phyloP scores from a whole-genome alignment of 78 protist species.

The Dictyostelium citrinum region DNA sequence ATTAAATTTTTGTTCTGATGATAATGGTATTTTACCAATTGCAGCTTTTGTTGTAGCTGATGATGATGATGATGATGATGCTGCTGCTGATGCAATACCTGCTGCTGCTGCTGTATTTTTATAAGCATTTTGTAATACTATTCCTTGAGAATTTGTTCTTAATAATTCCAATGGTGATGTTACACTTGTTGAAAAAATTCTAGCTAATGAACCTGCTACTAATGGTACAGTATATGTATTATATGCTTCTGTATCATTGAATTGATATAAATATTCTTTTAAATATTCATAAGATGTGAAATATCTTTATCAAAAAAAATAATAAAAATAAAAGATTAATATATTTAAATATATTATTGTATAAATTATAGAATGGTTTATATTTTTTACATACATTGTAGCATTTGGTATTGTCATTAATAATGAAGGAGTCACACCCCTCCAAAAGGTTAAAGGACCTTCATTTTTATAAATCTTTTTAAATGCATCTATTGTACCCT shows the following conservation, averaged over 20 bases:
- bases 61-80: not conserved
- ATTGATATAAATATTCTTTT: constrained; percentile 14
- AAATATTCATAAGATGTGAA: constrained; percentile 77
- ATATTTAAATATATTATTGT: too few relatives aligned
- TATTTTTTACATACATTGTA: constrained; percentile 65
- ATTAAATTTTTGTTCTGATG: not conserved
- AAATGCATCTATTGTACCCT: constrained; percentile 44
- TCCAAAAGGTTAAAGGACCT: constrained; percentile 69
- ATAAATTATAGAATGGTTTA: too few relatives aligned
- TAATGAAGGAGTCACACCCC: constrained; percentile 68
- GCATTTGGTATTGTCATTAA: constrained; percentile 77
- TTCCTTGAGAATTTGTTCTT: constrained; percentile 82
- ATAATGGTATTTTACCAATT: not conserved
- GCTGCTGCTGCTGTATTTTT: not conserved
- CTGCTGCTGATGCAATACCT: not conserved
- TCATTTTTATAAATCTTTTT: constrained; percentile 37
- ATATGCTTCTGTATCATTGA: not conserved
- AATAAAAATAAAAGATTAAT: not conserved
- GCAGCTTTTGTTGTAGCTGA: not conserved
- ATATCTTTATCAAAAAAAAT: constrained; percentile 18
- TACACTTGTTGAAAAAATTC: constrained; percentile 70
- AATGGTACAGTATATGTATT: constrained; percentile 55
- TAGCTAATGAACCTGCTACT: constrained; percentile 66
- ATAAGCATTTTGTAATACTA: constrained; percentile 3
- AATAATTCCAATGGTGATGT: constrained; percentile 83